Conservation (phyloP, 1,139 yeast species). For the Saccharomycopsis crataegensis region DNA sequence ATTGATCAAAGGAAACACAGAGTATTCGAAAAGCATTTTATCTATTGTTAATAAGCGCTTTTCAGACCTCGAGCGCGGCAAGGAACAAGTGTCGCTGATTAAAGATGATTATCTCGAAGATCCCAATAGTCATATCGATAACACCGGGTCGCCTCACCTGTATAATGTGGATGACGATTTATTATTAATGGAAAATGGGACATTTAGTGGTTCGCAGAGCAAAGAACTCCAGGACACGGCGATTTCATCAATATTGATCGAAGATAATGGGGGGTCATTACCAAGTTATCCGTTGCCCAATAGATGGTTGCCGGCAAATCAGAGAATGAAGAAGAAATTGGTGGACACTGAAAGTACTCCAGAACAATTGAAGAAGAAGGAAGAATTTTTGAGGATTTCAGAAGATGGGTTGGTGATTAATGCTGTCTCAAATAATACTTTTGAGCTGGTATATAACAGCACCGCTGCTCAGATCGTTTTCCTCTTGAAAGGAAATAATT, state of each 20-base stretch:
- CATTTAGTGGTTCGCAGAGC: slow-evolving; percentile 7
- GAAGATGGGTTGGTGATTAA: slow-evolving; percentile 29
- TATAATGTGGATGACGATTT: background rate
- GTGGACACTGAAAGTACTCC: background rate
- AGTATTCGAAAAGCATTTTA: slow-evolving; percentile 2
- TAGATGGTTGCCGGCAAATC: slow-evolving; percentile 26
- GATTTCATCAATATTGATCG: slow-evolving; percentile 9
- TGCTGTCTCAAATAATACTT: slow-evolving; percentile 22
- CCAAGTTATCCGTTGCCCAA: slow-evolving; percentile 30
- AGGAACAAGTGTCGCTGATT: background rate
- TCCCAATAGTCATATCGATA: slow-evolving; percentile 10
- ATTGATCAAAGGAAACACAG: background rate
- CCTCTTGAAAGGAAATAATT: slow-evolving; percentile 35
- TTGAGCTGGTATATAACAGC: slow-evolving; percentile 22
- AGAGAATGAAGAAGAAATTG: slow-evolving; percentile 8
- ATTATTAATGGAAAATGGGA: slow-evolving; percentile 12
- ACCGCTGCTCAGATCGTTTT: slow-evolving; percentile 27
- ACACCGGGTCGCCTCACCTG: background rate
- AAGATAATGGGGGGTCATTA: slow-evolving; percentile 6
- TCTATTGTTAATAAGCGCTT: background rate
- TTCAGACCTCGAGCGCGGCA: slow-evolving; percentile 3
- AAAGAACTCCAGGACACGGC: slow-evolving; percentile 1
- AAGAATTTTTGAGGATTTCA: slow-evolving; percentile 28
- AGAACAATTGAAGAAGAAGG: slow-evolving; percentile 22
- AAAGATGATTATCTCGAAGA: slow-evolving; percentile 11